Percentiles rank a stretch among this genome's conserved stretches.
phyloP scores from a whole-genome alignment of 352 stramenopile genomes.

The Phytopythium cucurbitacearum region DNA sequence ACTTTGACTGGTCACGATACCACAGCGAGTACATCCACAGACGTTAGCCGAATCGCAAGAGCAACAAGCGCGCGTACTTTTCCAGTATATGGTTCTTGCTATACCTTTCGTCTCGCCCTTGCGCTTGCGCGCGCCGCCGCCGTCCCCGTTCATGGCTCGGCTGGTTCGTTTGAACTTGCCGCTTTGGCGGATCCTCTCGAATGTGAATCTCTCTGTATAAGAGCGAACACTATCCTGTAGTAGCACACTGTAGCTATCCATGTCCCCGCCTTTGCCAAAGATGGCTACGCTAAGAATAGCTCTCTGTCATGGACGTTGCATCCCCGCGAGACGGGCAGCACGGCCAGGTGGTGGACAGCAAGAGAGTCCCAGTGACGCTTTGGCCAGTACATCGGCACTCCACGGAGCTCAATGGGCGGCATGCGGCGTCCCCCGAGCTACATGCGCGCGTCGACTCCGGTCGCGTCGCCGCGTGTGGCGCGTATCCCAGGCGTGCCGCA shows the following conservation, averaged over 20 bases:
- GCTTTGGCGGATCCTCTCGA: too few relatives aligned
- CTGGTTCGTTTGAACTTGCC: background rate
- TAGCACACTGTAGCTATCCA: too few relatives aligned
- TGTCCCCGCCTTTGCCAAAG: too few relatives aligned
- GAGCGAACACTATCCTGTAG: background rate
- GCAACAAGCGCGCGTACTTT: background rate
- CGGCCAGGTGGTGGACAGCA: too few relatives aligned
- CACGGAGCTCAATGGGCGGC: too few relatives aligned
- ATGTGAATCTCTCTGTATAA: constrained; percentile 6
- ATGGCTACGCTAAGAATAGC: background rate
- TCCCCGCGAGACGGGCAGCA: too few relatives aligned
- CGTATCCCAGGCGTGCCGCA: constrained; percentile 28
- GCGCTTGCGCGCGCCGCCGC: background rate
- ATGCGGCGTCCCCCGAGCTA: constrained; percentile 48
- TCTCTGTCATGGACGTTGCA: too few relatives aligned
- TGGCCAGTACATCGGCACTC: too few relatives aligned
- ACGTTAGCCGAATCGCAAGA: background rate
- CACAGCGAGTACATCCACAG: background rate
- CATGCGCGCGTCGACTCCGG: constrained; percentile 17
- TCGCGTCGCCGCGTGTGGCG: constrained; percentile 9
- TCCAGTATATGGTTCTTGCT: background rate
- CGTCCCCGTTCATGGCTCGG: background rate
- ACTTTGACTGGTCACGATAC: constrained; percentile 35
- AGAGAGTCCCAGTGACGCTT: too few relatives aligned
- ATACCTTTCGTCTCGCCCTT: constrained; percentile 11